Conservation (phyloP, 129 eudicot genomes). For the Deinandra increscens region DNA sequence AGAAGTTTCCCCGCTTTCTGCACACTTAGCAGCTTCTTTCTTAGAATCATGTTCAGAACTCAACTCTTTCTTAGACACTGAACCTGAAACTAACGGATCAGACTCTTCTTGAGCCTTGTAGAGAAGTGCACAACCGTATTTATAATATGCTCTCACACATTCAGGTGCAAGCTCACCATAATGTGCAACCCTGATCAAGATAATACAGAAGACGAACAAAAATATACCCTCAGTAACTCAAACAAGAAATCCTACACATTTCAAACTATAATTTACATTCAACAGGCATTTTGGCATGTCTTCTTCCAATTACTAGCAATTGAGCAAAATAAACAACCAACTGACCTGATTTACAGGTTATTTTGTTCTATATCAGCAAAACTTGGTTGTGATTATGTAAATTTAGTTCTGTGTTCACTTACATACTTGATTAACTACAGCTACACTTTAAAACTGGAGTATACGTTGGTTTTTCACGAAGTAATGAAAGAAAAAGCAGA, state of each 20-base stretch:
- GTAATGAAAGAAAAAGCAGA: background rate
- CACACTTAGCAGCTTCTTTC: conserved; percentile 18
- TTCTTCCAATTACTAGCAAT: no score
- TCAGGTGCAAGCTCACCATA: conserved; percentile 94
- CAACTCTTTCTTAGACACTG: conserved; percentile 69
- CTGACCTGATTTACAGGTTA: background rate
- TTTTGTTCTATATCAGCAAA: background rate
- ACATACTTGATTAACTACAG: background rate
- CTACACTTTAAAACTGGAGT: background rate
- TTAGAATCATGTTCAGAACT: conserved; percentile 40
- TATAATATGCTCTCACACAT: conserved; percentile 72
- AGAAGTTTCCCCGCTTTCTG: conserved; percentile 44
- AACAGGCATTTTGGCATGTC: background rate
- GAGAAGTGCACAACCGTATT: conserved; percentile 82
- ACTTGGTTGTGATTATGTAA: background rate
- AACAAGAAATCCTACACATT: background rate
- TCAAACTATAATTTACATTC: background rate
- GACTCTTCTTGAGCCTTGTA: conserved; percentile 96
- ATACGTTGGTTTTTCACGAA: background rate
- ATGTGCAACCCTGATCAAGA: conserved; percentile 65
- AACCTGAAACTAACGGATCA: conserved; percentile 59
- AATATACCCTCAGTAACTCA: conserved; percentile 1
- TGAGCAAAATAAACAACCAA: background rate
- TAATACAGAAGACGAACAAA: background rate
- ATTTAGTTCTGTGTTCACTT: background rate